Evolutionary conservation across 768 basidiomycete species (phyloP).

Genomic region (Phlebiopsis flavidoalba): DNA sequence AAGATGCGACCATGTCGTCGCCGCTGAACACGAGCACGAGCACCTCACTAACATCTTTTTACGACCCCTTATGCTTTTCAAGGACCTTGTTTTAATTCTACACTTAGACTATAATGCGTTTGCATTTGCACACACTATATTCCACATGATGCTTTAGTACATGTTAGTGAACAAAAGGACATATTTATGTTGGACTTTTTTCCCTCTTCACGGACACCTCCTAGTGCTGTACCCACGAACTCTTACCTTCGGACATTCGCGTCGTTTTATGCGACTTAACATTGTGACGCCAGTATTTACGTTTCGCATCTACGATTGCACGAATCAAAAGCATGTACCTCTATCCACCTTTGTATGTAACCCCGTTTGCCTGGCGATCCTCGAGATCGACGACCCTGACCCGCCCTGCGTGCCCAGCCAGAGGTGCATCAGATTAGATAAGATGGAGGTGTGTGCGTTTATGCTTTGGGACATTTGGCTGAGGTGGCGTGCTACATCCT

Average conservation of each 20-base stretch:
- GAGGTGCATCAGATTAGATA: not conserved
- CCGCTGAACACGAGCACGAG: not conserved
- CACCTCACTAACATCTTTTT: not conserved
- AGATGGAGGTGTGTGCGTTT: not conserved
- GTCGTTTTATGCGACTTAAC: not conserved
- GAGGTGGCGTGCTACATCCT: not conserved
- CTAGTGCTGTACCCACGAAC: not conserved
- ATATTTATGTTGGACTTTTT: not conserved
- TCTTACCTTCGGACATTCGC: not conserved
- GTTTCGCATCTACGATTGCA: not conserved
- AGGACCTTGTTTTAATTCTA: not conserved
- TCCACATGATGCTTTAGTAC: too few species aligned
- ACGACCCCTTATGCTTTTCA: not conserved
- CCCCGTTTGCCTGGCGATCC: not conserved
- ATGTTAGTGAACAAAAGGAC: not conserved
- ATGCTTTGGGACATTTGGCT: not conserved
- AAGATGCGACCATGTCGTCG: not conserved
- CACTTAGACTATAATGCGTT: too few species aligned
- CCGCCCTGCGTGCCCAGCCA: not conserved
- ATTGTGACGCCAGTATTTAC: not conserved
- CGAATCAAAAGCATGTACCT: not conserved
- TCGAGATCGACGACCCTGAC: not conserved
- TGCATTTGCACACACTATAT: too few species aligned
- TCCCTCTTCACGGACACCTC: too few species aligned
- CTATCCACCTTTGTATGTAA: not conserved